Evolutionary conservation across 352 stramenopile species (phyloP).

Genomic region (Globisporangium echinulatum): DNA sequence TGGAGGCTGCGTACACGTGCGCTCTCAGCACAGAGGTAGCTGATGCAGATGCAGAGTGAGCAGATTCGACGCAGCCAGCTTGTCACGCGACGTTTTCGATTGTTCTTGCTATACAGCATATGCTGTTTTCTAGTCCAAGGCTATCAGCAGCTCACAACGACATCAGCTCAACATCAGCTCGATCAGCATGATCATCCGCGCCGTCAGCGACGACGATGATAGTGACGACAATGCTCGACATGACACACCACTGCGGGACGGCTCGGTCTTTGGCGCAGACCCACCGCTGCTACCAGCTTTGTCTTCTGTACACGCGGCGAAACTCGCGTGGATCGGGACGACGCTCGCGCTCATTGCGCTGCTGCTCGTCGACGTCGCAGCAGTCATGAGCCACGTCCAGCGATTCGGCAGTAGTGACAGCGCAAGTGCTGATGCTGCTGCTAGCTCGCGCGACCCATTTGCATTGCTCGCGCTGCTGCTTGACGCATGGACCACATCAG

Average conservation of each 20-base stretch:
- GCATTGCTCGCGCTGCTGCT: slow-evolving; percentile 16
- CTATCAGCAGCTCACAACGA: background rate
- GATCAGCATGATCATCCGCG: slow-evolving; percentile 70
- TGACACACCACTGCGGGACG: too few relatives aligned
- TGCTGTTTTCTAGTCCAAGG: background rate
- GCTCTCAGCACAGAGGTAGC: background rate
- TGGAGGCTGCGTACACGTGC: too few relatives aligned
- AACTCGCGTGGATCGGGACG: slow-evolving; percentile 38
- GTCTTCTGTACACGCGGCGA: slow-evolving; percentile 9
- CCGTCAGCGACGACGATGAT: slow-evolving; percentile 47
- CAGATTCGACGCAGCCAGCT: too few relatives aligned
- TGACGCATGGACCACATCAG: background rate
- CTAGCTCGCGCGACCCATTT: slow-evolving; percentile 21
- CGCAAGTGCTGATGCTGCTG: background rate
- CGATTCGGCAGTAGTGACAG: background rate
- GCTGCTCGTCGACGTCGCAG: slow-evolving; percentile 54
- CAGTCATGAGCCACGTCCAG: slow-evolving; percentile 20
- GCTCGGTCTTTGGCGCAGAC: slow-evolving; percentile 12
- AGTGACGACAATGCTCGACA: slow-evolving; percentile 19
- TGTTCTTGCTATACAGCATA: too few relatives aligned
- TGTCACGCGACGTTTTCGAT: too few relatives aligned
- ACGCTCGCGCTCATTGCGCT: slow-evolving; percentile 37
- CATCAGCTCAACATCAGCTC: background rate
- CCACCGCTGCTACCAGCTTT: background rate
- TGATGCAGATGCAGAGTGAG: background rate